phyloP scores from a whole-genome alignment of 1,284 basidiomycete species.

The Coniferiporia weirii region DNA sequence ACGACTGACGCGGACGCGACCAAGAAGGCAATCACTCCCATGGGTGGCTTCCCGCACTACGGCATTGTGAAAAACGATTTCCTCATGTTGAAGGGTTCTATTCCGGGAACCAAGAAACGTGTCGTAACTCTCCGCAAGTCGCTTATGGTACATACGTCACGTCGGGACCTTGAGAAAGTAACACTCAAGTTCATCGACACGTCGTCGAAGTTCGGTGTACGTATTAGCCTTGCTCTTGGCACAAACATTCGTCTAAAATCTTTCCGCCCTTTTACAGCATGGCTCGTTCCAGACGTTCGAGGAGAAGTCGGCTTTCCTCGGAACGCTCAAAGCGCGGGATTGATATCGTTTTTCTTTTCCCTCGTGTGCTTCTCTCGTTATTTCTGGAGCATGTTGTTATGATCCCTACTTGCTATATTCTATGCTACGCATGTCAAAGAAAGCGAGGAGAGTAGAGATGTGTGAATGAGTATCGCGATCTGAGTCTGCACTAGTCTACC shows the following conservation, averaged over 20 bases:
- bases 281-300: constrained; percentile 94
- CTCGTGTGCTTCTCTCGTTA: neutral
- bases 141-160: constrained; percentile 82
- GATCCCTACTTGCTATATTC: constrained; percentile 6
- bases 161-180: constrained; percentile 93
- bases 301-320: constrained; percentile 94
- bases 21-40: constrained; percentile 93
- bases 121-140: constrained; percentile 91
- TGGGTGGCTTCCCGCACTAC: constrained; percentile 99
- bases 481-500: neutral
- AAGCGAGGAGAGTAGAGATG: neutral
- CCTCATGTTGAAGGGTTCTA: constrained; percentile 91
- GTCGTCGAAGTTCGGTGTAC: constrained; percentile 88
- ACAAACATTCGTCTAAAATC: constrained; percentile 9
- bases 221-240: constrained; percentile 27
- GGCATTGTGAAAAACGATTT: constrained; percentile 99
- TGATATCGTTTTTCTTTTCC: constrained; percentile 32
- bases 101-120: constrained; percentile 97
- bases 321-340: constrained; percentile 79
- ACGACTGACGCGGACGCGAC: constrained; percentile 93
- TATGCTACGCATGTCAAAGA: constrained; percentile 15
- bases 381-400: constrained; percentile 10
- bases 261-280: constrained; percentile 48
- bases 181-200: constrained; percentile 99
- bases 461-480: neutral